phyloP scores from a whole-genome alignment of 2,329 filamentous ascomycete species.

The Diaporthe citriasiana region DNA sequence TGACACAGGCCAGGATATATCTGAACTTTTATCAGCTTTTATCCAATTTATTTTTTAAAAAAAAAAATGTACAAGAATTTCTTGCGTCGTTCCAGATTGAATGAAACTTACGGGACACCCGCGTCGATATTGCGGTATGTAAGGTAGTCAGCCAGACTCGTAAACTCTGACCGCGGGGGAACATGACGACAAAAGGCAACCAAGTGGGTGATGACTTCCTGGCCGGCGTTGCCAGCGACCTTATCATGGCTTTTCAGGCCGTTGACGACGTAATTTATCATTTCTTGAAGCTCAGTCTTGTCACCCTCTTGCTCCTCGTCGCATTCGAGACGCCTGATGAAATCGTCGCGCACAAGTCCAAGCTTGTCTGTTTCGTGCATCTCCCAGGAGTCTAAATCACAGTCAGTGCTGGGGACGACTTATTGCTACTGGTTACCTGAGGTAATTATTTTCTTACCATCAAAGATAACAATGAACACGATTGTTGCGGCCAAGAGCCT shows the following conservation, averaged over 20 bases:
- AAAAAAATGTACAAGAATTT: too few relatives aligned
- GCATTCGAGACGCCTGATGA: background rate
- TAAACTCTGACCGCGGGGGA: background rate
- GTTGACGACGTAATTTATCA: background rate
- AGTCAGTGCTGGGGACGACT: background rate
- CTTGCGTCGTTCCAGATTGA: background rate
- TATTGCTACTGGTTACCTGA: background rate
- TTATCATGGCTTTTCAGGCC: background rate
- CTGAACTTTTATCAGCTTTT: background rate
- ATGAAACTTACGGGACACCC: background rate
- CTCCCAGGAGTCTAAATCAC: background rate
- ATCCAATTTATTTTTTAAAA: too few relatives aligned
- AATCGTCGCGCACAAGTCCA: background rate
- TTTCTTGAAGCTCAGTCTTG: background rate
- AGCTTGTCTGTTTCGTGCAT: background rate
- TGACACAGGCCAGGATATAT: background rate
- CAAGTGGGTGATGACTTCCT: slow-evolving; percentile 2
- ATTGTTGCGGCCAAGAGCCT: background rate
- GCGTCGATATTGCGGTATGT: slow-evolving; percentile 5
- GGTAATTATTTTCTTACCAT: background rate
- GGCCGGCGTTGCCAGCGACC: background rate
- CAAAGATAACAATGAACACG: slow-evolving; percentile 8
- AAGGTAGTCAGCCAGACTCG: slow-evolving; percentile 2
- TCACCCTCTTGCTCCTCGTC: background rate
- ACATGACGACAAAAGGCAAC: background rate